phyloP scores from a whole-genome alignment of 2,329 filamentous ascomycete genomes.

The Trichoderma simmonsii region DNA sequence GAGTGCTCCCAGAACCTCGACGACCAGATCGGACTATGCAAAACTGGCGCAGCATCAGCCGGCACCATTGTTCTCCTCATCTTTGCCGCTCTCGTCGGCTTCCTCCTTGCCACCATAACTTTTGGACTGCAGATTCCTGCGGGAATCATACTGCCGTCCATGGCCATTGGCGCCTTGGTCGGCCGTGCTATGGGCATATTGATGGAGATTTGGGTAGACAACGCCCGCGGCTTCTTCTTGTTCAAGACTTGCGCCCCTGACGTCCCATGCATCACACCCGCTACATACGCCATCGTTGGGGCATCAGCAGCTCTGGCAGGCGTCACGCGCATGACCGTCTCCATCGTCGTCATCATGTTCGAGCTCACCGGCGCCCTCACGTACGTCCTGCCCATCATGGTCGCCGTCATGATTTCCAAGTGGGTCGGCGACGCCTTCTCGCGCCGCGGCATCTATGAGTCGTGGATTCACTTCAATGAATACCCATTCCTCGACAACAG shows the following conservation, averaged over 20 bases:
- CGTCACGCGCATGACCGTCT: slow-evolving; percentile 93
- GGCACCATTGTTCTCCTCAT: slow-evolving; percentile 80
- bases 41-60: slow-evolving; percentile 76
- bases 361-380: slow-evolving; percentile 94
- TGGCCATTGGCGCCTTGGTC: slow-evolving; percentile 89
- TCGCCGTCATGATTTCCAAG: slow-evolving; percentile 96
- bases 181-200: slow-evolving; percentile 87
- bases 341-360: slow-evolving; percentile 99
- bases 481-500: slow-evolving; percentile 95
- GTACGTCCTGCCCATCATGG: slow-evolving; percentile 98
- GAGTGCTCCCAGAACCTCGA: slow-evolving; percentile 81
- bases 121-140: slow-evolving; percentile 94
- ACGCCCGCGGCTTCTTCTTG: slow-evolving; percentile 71
- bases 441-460: slow-evolving; percentile 91
- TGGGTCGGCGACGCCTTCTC: slow-evolving; percentile 97
- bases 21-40: slow-evolving; percentile 88
- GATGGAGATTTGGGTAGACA: slow-evolving; percentile 82
- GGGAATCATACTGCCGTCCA: slow-evolving; percentile 91
- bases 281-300: slow-evolving; percentile 94
- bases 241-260: slow-evolving; percentile 84
- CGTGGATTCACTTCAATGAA: slow-evolving; percentile 93
- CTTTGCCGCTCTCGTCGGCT: slow-evolving; percentile 77
- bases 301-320: slow-evolving; percentile 92
- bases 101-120: slow-evolving; percentile 80
- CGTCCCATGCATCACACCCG: slow-evolving; percentile 83